Conservation (phyloP, 495 filamentous ascomycete genomes). For the Tuber borchii region DNA sequence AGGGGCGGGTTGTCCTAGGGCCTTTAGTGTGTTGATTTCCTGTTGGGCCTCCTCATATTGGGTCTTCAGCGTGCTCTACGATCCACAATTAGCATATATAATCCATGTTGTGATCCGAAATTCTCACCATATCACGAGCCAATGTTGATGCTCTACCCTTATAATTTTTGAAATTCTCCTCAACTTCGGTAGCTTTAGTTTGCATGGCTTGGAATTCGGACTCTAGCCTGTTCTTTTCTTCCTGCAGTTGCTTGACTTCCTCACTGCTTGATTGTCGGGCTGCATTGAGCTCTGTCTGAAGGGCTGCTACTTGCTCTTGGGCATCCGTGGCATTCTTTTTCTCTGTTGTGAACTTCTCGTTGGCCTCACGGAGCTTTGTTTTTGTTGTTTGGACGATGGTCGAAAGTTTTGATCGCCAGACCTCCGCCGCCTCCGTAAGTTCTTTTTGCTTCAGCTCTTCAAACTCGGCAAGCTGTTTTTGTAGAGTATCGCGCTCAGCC, state of each 20-base stretch:
- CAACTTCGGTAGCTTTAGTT: constrained; percentile 43
- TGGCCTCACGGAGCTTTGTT: constrained; percentile 44
- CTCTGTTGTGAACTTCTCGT: constrained; percentile 41
- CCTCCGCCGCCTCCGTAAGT: constrained; percentile 46
- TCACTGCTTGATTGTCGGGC: constrained; percentile 1
- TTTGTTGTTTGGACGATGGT: constrained; percentile 45
- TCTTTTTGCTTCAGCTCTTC: constrained; percentile 49
- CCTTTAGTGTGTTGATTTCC: constrained; percentile 26
- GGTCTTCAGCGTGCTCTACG: constrained; percentile 22
- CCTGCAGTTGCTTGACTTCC: not conserved
- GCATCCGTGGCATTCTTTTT: constrained; percentile 17
- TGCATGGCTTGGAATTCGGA: constrained; percentile 45
- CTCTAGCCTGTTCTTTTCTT: not conserved
- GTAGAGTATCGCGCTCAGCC: constrained; percentile 64
- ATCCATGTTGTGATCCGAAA: not conserved
- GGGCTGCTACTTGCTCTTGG: constrained; percentile 30
- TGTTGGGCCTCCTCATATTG: constrained; percentile 23
- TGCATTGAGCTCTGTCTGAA: constrained; percentile 14
- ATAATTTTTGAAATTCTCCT: constrained; percentile 11
- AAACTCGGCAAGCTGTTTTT: constrained; percentile 50
- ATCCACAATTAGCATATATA: constrained; percentile 12
- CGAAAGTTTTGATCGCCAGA: constrained; percentile 47
- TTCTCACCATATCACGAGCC: not conserved
- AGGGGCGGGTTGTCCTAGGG: constrained; percentile 7
- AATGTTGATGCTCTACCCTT: constrained; percentile 7